Base-by-base conservation (phyloP, 2,329 filamentous ascomycete species). In the Beauveria rudraprayagi region DNA sequence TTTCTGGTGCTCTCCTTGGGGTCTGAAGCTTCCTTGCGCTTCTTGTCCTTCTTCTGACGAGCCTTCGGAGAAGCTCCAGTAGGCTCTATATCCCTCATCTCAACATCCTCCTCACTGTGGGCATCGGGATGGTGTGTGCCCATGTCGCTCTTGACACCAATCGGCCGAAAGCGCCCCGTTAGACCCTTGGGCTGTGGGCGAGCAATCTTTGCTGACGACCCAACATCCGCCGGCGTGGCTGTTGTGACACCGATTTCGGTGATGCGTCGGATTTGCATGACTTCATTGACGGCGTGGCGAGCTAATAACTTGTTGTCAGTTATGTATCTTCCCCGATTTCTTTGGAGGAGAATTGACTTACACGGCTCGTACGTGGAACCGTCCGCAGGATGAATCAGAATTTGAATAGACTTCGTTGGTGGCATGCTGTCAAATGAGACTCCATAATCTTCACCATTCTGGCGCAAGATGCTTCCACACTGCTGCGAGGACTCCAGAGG, bases 101-200 rank as follows among this genome's bases (percentile, higher is more conserved):
- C 77, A 6, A 74, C 70, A 61, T 74, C 76, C 17, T 80, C 77
- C 14, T 70, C 72, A 22, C 78, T 78, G 1, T 77, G 77, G n/a
- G 43, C 59, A 11, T 11, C 28, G 11, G 67, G 62, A 5, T 78
- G 78, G 65, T 80, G 80, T 16, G 64, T 70, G 50, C 67, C 70
- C 66, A 70, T 67, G 34, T 70, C 62, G 24, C 66, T 69, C 62
- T 67, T 68, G 48, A 83, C 77, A 30, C 89, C 89, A 50, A 88
- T 82, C 1, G 89, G 88, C 59, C 81, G 80, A 72, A 83, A 91
- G 40, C 88, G 83, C 72, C 86, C 82, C 67, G 81, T 84, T 59
- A 92, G 75, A 7, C 85, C 87, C 67, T 82, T 79, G 1, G 89
- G 88, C 70, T 92, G 89, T 51, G 82, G 77, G 62, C 86, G 82